Conservation (phyloP, 2,329 filamentous ascomycete genomes). For the Chaetothyriales sp. region DNA sequence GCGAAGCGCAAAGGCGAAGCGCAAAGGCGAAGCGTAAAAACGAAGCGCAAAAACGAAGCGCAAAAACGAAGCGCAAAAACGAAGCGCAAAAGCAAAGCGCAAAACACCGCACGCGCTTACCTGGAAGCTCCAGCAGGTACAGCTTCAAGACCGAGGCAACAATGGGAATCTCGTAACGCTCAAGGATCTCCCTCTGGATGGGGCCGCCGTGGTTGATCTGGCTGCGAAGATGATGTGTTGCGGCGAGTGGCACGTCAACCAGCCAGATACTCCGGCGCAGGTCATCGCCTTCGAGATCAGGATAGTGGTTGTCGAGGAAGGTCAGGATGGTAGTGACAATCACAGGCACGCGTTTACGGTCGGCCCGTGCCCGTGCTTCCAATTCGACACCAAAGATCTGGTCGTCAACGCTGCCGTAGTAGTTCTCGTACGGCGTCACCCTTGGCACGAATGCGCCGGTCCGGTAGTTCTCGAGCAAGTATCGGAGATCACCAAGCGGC, state of each 20-base stretch:
- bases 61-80: background rate
- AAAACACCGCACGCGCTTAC: conserved; percentile 44
- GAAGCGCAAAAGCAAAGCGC: background rate
- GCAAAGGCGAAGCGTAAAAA: background rate
- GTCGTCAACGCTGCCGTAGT: conserved; percentile 95
- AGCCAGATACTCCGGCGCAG: conserved; percentile 87
- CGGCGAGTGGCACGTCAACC: conserved; percentile 71
- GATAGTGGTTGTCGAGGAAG: conserved; percentile 92
- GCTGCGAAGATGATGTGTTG: conserved; percentile 71
- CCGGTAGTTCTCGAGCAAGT: conserved; percentile 90
- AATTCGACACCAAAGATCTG: conserved; percentile 96
- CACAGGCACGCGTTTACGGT: conserved; percentile 87
- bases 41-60: background rate
- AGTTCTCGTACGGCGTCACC: conserved; percentile 92
- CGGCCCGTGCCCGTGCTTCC: conserved; percentile 83
- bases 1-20: too few relatives aligned
- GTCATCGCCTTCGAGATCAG: conserved; percentile 92
- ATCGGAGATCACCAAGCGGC: conserved; percentile 74
- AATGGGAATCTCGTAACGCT: conserved; percentile 85
- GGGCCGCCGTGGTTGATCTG: conserved; percentile 77
- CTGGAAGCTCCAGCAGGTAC: conserved; percentile 86
- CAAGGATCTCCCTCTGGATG: conserved; percentile 60
- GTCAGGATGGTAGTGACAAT: conserved; percentile 87
- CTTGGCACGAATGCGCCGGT: conserved; percentile 85
- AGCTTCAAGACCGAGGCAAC: conserved; percentile 86